phyloP scores from a whole-genome alignment of 306 rosid species.

The Acmispon strigosus region DNA sequence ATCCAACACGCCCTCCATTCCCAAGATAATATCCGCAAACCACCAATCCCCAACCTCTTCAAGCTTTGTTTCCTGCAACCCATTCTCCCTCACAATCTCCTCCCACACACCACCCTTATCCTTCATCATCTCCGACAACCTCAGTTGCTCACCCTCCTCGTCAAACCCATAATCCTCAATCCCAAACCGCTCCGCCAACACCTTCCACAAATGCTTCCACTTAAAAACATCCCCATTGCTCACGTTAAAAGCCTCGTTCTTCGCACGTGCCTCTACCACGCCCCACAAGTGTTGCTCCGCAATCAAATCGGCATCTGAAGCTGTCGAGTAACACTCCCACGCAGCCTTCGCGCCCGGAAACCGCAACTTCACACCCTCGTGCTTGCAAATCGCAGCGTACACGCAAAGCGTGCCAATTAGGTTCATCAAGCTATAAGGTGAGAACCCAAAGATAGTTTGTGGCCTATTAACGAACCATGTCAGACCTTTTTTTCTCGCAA shows the following conservation, averaged over 20 bases:
- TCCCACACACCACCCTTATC: slow-evolving; percentile 49
- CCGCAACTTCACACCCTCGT: slow-evolving; percentile 38
- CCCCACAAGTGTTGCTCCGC: slow-evolving; percentile 69
- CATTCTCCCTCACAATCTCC: slow-evolving; percentile 49
- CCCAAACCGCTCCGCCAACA: slow-evolving; percentile 48
- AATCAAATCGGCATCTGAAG: slow-evolving; percentile 50
- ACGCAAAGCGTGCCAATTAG: slow-evolving; percentile 45
- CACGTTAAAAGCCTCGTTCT: slow-evolving; percentile 48
- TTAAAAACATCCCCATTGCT: slow-evolving; percentile 60
- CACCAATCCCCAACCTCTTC: slow-evolving; percentile 57
- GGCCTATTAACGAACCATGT: slow-evolving; percentile 64
- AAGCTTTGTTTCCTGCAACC: slow-evolving; percentile 25
- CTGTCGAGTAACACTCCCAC: slow-evolving; percentile 40
- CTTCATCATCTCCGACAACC: slow-evolving; percentile 46
- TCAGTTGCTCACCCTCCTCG: slow-evolving; percentile 24
- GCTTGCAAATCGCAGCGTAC: slow-evolving; percentile 70
- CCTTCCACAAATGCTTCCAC: slow-evolving; percentile 68
- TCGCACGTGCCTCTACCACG: slow-evolving; percentile 37
- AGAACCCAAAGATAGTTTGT: slow-evolving; percentile 51
- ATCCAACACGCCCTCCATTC: slow-evolving; percentile 9
- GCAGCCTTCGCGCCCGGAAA: slow-evolving; percentile 44
- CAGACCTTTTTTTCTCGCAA: slow-evolving; percentile 27
- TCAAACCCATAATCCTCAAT: slow-evolving; percentile 46
- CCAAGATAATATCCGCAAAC: slow-evolving; percentile 30
- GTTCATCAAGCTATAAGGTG: slow-evolving; percentile 65